A percentile compares a stretch with the other conserved stretches of the same genome.
Conservation (phyloP, 805 yeast species). For the Candida gorgasii region DNA sequence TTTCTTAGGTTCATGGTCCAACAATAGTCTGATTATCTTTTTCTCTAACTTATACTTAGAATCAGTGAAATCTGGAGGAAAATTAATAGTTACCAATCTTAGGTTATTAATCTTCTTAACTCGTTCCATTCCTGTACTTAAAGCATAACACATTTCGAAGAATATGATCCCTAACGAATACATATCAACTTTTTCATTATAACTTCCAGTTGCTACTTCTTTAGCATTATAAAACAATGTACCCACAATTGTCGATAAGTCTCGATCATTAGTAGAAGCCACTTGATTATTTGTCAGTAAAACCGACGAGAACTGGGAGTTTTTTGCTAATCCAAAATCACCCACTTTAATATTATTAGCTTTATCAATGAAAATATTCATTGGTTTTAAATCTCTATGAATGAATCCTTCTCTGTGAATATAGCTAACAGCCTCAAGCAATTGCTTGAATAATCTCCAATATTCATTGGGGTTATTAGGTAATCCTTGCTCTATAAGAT, state of each 20-base stretch:
- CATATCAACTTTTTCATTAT: constrained; percentile 93
- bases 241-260: constrained; percentile 90
- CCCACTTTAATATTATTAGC: constrained; percentile 89
- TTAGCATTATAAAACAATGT: constrained; percentile 91
- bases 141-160: constrained; percentile 87
- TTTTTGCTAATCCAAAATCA: constrained; percentile 95
- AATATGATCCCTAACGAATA: constrained; percentile 93
- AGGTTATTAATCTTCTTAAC: constrained; percentile 67
- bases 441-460: constrained; percentile 87
- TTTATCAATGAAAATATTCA: constrained; percentile 92
- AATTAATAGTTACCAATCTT: constrained; percentile 57
- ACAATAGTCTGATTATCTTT: constrained; percentile 61
- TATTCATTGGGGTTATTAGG: constrained; percentile 73
- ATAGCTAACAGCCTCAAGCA: constrained; percentile 84
- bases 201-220: constrained; percentile 79
- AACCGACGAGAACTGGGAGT: constrained; percentile 56
- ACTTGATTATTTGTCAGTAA: constrained; percentile 42
- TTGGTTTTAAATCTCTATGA: constrained; percentile 93
- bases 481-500: constrained; percentile 73
- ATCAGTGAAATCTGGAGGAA: constrained; percentile 68
- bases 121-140: constrained; percentile 94
- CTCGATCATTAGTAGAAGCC: constrained; percentile 48
- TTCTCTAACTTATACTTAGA: constrained; percentile 57
- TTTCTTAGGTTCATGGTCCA: constrained; percentile 75
- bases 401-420: constrained; percentile 93